Evolutionary conservation across 129 eudicot species (phyloP).

Genomic region (Smallanthus sonchifolius): DNA sequence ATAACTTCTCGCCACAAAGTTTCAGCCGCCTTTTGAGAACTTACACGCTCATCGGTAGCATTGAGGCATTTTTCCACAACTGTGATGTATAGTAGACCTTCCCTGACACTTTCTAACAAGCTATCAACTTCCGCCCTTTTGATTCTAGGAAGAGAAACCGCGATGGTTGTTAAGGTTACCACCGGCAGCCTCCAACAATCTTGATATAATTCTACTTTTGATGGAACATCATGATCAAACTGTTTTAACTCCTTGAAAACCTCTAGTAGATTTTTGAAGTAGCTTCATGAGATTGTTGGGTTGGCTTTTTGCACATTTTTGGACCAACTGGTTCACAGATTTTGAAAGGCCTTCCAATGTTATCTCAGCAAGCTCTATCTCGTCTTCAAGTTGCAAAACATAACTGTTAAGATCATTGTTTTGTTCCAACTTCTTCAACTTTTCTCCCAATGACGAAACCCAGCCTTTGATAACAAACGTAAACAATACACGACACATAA

Average conservation of each 20-base stretch:
- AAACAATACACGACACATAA: neutral
- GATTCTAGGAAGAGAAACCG: neutral
- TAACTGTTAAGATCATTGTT: too few relatives aligned
- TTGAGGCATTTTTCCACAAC: constrained; percentile 1
- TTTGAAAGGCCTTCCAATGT: too few relatives aligned
- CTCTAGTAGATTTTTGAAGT: neutral
- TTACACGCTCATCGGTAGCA: neutral
- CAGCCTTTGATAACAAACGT: too few relatives aligned
- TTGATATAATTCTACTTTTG: neutral
- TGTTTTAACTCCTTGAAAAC: neutral
- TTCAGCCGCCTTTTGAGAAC: neutral
- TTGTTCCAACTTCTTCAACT: too few relatives aligned
- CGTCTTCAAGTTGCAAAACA: neutral
- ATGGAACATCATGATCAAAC: neutral
- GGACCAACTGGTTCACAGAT: too few relatives aligned
- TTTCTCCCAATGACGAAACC: too few relatives aligned
- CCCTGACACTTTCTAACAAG: neutral
- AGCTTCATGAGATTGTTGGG: neutral
- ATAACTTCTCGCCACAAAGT: neutral
- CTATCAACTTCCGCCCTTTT: neutral
- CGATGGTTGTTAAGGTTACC: constrained; percentile 1
- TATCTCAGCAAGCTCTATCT: too few relatives aligned
- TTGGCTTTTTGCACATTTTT: too few relatives aligned
- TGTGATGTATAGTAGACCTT: neutral
- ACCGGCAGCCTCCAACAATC: neutral